A percentile compares a stretch with the other conserved stretches of the same genome.
Conservation (phyloP, 139 green algal genomes). For the Medakamo hakoo region DNA sequence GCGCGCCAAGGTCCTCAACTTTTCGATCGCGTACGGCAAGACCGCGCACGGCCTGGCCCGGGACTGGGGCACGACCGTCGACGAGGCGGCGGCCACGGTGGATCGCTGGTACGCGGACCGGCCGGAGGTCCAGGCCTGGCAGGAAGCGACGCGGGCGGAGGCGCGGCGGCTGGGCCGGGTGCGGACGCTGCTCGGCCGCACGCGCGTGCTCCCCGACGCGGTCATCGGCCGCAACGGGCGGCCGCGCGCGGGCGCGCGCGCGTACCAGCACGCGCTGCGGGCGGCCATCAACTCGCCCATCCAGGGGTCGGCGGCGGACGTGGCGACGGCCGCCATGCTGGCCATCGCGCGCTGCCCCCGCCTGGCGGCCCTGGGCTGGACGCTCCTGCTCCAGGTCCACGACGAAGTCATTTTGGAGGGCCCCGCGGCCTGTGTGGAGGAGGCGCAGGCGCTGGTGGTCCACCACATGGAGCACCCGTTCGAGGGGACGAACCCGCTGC, state of each 20-base stretch:
- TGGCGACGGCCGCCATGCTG: slow-evolving; percentile 88
- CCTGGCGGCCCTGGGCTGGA: slow-evolving; percentile 65
- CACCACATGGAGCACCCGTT: slow-evolving; percentile 82
- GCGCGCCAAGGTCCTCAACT: slow-evolving; percentile 97
- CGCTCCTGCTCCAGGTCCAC: slow-evolving; percentile 90
- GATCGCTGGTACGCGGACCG: slow-evolving; percentile 63
- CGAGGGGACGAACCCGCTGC: slow-evolving; percentile 32
- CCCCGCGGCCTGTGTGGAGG: slow-evolving; percentile 47
- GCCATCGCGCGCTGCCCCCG: slow-evolving; percentile 39
- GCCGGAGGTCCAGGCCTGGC: slow-evolving; percentile 62
- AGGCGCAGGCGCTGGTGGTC: slow-evolving; percentile 55
- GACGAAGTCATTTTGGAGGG: slow-evolving; percentile 98
- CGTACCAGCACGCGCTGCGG: slow-evolving; percentile 30
- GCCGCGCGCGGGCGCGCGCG: slow-evolving; percentile 16
- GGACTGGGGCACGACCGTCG: slow-evolving; percentile 65
- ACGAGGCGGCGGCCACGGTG: slow-evolving; percentile 82
- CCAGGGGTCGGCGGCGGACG: slow-evolving; percentile 84
- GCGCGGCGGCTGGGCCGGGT: slow-evolving; percentile 40
- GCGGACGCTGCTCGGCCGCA: slow-evolving; percentile 72
- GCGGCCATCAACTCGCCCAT: slow-evolving; percentile 98
- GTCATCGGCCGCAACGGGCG: slow-evolving; percentile 6
- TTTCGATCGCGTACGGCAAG: slow-evolving; percentile 97
- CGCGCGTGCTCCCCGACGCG: slow-evolving; percentile 55
- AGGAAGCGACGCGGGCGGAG: slow-evolving; percentile 37
- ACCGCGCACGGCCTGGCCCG: slow-evolving; percentile 83